A percentile compares a stretch with the other conserved stretches of the same genome.
These are phyloP conservation scores for Colletotrichum lupini DNA, from an alignment of 2,329 filamentous ascomycete species.

Conservation along the genomic window DNA sequence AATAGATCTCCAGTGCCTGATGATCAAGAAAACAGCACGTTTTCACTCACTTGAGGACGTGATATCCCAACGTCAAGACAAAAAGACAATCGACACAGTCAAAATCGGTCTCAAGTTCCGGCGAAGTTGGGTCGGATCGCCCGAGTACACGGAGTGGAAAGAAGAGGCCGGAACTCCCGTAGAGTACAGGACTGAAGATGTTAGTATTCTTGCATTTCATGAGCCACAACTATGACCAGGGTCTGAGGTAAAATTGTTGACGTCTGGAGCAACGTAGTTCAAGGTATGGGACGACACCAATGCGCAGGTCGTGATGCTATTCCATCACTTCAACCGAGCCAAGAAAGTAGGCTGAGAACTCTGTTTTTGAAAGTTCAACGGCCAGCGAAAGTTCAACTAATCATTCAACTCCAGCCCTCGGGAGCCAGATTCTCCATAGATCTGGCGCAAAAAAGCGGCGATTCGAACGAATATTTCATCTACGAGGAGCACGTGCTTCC, in stretches of 20 bases:
- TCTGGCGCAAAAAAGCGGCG: background rate
- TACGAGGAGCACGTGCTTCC: background rate
- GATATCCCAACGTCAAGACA: background rate
- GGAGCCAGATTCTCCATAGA: background rate
- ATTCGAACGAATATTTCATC: background rate
- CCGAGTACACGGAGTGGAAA: background rate
- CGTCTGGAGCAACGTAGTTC: background rate
- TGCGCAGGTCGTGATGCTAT: background rate
- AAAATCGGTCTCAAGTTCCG: background rate
- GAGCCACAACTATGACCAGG: background rate
- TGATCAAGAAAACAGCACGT: background rate
- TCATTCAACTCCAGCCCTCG: background rate
- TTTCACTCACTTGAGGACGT: background rate
- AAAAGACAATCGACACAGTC: background rate
- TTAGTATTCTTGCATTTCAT: background rate
- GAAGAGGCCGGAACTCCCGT: background rate
- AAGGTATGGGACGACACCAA: background rate
- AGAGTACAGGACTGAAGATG: background rate
- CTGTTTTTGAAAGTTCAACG: background rate
- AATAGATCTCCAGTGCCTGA: background rate
- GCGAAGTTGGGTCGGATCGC: background rate
- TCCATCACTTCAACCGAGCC: background rate
- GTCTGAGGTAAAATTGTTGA: background rate
- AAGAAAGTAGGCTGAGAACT: background rate
- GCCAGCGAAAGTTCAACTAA: background rate